Percentiles rank a stretch among this genome's conserved stretches.
These are phyloP conservation scores for Medicago truncatula DNA, from an alignment of 306 rosid genomes.

Conservation along the genomic window MtrunA17r5.0-ANR NC_053047.1:12496501-12497000, in stretches of 20 bases:
- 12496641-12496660: slow-evolving; percentile 85
- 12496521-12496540: slow-evolving; percentile 88
- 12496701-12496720: slow-evolving; percentile 74
- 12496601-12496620: slow-evolving; percentile 81
- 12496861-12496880: slow-evolving; percentile 89
- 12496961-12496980: slow-evolving; percentile 73
- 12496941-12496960: slow-evolving; percentile 67
- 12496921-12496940: slow-evolving; percentile 86
- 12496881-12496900: slow-evolving; percentile 87
- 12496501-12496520: slow-evolving; percentile 91
- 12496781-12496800: slow-evolving; percentile 84
- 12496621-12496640: slow-evolving; percentile 89
- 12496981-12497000: slow-evolving; percentile 62
- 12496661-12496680: slow-evolving; percentile 75
- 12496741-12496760: slow-evolving; percentile 86
- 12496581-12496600: slow-evolving; percentile 85
- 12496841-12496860: slow-evolving; percentile 68
- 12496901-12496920: slow-evolving; percentile 88
- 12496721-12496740: slow-evolving; percentile 86
- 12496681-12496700: slow-evolving; percentile 70
- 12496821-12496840: slow-evolving; percentile 58
- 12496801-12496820: slow-evolving; percentile 86
- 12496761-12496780: slow-evolving; percentile 94
- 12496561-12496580: slow-evolving; percentile 43
- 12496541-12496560: slow-evolving; percentile 71